Evolutionary conservation across 495 filamentous ascomycete genomes (phyloP), one percentile per base, ranked within the genome.

Genomic region (Venustampulla echinocandica): DNA sequence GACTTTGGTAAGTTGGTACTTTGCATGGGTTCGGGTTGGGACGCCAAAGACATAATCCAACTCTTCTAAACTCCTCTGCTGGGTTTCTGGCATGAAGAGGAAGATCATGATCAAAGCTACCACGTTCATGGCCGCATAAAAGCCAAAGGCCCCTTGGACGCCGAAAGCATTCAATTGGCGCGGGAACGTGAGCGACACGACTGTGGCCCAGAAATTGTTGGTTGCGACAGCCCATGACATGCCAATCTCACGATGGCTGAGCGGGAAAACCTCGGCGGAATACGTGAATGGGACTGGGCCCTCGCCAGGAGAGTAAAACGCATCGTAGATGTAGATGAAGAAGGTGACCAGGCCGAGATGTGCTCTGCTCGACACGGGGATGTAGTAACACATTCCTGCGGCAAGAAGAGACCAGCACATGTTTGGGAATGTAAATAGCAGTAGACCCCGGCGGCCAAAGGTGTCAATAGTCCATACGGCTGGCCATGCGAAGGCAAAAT

Each of bases 221-320:
- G 80, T 85, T 11, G 84, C 79, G 5, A 87, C 84, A 7, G 83
- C 83, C 69, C 79, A 80, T 1, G 73, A 70, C 84, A 89, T 89
- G 20, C 84, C 84, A 28, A 85, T 69, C 63, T 88, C 81, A 55
- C 77, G 76, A 56, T 85, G 81, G 10, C 77, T 83, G 17, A 89
- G 69, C 2, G 85, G 86, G 55, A 89, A 89, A 2, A 86, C 82
- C 61, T 92, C 86, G 2, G 85, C 85, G 85, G 81, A 7, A n/a
- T n/a, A n/a, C n/a, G n/a, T n/a, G n/a, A n/a, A n/a, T n/a, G n/a
- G n/a, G n/a, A n/a, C n/a, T n/a, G 82, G 82, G 0, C 81, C 83
- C 64, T 81, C 79, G 6, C 81, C 81, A 1, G 80, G 76, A 2
- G 78, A 83, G 64, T 84, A 85, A 57, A 82, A 82, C 2, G 71